phyloP scores from a whole-genome alignment of 1,284 basidiomycete species.

The Ceratobasidium sp. region DNA sequence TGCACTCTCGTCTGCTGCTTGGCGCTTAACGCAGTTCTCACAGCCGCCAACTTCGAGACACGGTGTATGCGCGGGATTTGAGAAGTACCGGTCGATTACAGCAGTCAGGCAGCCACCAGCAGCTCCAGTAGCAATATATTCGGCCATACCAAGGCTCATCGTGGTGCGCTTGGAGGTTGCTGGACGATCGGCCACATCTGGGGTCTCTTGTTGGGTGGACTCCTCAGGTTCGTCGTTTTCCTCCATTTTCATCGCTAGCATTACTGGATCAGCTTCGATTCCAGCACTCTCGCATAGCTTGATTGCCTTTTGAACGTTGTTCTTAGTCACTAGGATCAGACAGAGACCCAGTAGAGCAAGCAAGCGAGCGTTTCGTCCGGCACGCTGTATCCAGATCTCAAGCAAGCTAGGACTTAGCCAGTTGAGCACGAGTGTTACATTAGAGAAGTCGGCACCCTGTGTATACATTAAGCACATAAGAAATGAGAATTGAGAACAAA shows the following conservation, averaged over 20 bases:
- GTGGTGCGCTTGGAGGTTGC: neutral
- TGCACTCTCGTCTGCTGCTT: neutral
- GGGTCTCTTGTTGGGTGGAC: neutral
- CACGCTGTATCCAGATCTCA: conserved; percentile 16
- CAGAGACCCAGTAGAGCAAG: neutral
- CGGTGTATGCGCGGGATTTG: neutral
- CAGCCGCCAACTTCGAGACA: neutral
- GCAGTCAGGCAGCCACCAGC: neutral
- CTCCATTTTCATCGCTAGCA: neutral
- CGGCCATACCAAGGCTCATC: conserved; percentile 20
- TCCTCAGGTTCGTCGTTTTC: neutral
- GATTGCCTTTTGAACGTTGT: neutral
- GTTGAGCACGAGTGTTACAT: neutral
- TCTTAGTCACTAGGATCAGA: neutral
- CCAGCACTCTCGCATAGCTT: neutral
- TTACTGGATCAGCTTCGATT: neutral
- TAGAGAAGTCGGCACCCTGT: conserved; percentile 17
- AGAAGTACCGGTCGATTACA: neutral
- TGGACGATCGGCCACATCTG: neutral
- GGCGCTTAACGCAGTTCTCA: conserved; percentile 9
- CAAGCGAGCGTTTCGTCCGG: neutral
- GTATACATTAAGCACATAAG: neutral
- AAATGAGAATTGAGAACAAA: neutral
- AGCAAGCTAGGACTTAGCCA: neutral
- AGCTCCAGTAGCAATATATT: conserved; percentile 12